Conservation (phyloP, 768 basidiomycete genomes). For the Hericium erinaceus region DNA sequence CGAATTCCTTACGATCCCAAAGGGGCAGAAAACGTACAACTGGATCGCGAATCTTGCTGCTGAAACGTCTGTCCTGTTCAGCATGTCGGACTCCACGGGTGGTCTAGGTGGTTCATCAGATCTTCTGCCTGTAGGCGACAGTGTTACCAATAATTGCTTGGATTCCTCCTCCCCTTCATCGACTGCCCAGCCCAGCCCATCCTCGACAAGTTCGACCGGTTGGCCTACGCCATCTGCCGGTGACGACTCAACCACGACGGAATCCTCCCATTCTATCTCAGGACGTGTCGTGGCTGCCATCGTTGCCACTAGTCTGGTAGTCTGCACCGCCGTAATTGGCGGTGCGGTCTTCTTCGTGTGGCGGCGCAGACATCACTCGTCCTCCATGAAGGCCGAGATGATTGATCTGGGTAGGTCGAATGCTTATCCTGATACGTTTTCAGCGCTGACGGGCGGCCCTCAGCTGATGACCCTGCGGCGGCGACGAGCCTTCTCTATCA, state of each 20-base stretch:
- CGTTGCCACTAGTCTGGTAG: background rate
- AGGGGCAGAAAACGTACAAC: constrained; percentile 27
- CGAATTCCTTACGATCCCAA: constrained; percentile 34
- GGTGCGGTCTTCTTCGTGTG: background rate
- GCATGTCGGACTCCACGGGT: constrained; percentile 42
- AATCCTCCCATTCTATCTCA: background rate
- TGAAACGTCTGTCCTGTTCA: constrained; percentile 50
- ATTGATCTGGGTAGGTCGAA: background rate
- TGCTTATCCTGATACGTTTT: too few species aligned
- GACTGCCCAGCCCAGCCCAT: constrained; percentile 18
- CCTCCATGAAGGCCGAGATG: background rate
- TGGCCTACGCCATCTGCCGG: constrained; percentile 16
- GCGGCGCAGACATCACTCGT: background rate
- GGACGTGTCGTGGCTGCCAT: background rate
- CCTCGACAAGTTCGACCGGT: constrained; percentile 8
- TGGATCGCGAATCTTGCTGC: constrained; percentile 47
- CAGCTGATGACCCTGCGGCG: background rate
- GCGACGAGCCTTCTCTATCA: background rate
- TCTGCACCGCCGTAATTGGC: background rate
- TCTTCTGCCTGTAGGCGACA: constrained; percentile 34
- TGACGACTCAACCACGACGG: background rate
- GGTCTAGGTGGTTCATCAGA: constrained; percentile 54
- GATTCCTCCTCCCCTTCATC: constrained; percentile 44
- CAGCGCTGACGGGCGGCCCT: too few species aligned
- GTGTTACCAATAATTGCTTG: constrained; percentile 44